Evolutionary conservation across 352 stramenopile species (phyloP).

Genomic region (Globisporangium uncinulatum): DNA sequence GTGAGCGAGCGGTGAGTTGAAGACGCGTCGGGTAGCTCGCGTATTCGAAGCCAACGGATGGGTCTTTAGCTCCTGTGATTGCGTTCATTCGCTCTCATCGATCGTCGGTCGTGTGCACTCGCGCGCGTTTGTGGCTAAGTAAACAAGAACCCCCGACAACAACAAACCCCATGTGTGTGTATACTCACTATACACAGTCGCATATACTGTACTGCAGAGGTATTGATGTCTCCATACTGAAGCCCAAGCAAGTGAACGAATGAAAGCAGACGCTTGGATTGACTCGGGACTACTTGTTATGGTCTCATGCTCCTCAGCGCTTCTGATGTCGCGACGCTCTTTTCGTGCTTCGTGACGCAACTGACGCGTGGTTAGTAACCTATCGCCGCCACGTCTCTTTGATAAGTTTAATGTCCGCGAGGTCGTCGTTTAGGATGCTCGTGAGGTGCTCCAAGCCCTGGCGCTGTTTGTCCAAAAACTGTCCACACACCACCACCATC

Average conservation of each 20-base stretch:
- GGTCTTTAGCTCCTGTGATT: background rate
- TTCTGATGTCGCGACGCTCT: no score
- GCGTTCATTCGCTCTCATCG: background rate
- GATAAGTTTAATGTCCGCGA: constrained; percentile 85
- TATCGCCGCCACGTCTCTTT: constrained; percentile 82
- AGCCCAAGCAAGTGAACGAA: no score
- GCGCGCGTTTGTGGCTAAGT: constrained; percentile 2
- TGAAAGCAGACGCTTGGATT: no score
- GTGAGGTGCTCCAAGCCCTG: constrained; percentile 81
- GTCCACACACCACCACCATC: background rate
- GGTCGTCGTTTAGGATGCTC: constrained; percentile 77
- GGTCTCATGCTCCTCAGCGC: no score
- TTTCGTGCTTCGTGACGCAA: background rate
- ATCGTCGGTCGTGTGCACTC: background rate
- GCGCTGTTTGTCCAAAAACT: constrained; percentile 84
- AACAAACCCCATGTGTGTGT: no score
- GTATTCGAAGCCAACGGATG: no score
- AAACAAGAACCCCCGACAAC: background rate
- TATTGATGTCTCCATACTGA: no score
- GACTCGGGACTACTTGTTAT: no score
- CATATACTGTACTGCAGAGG: no score
- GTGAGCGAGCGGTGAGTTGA: background rate
- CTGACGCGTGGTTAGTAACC: constrained; percentile 1
- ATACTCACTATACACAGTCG: no score
- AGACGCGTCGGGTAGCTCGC: background rate